These are phyloP conservation scores for Hygrocybe coccinea DNA, from an alignment of 768 basidiomycete species.

Conservation along the genomic window DNA sequence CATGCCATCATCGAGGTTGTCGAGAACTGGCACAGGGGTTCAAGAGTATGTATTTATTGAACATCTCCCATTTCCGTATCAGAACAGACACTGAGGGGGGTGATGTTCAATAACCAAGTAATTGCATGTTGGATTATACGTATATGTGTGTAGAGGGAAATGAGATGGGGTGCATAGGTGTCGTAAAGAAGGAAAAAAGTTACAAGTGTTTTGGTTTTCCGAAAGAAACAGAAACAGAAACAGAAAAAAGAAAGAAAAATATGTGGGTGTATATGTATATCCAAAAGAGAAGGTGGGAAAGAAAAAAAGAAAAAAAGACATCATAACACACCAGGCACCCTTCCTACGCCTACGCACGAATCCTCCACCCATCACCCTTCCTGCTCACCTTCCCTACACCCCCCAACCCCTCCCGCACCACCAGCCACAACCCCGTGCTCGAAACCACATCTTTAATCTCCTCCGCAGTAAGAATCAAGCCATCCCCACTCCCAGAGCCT, in stretches of 20 bases:
- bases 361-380: slow-evolving; percentile 77
- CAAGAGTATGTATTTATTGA: too few species aligned
- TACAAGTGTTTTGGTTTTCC: background rate
- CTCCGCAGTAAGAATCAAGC: slow-evolving; percentile 73
- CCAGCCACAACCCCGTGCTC: slow-evolving; percentile 84
- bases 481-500: slow-evolving; percentile 19
- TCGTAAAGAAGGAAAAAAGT: too few species aligned
- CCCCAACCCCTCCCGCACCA: slow-evolving; percentile 89
- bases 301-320: background rate
- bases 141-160: background rate
- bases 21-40: too few species aligned
- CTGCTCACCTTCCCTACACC: slow-evolving; percentile 76
- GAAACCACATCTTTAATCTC: slow-evolving; percentile 92
- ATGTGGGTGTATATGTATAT: too few species aligned
- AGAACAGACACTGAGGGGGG: too few species aligned
- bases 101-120: too few species aligned
- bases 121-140: background rate
- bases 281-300: background rate
- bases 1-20: too few species aligned
- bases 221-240: background rate
- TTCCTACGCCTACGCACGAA: slow-evolving; percentile 54
- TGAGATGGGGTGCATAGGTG: background rate
- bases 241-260: background rate
- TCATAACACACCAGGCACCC: background rate
- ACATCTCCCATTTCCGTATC: too few species aligned